A percentile compares a stretch with the other conserved stretches of the same genome.
phyloP scores from a whole-genome alignment of 805 yeast genomes.

The Yarrowia deformans region DNA sequence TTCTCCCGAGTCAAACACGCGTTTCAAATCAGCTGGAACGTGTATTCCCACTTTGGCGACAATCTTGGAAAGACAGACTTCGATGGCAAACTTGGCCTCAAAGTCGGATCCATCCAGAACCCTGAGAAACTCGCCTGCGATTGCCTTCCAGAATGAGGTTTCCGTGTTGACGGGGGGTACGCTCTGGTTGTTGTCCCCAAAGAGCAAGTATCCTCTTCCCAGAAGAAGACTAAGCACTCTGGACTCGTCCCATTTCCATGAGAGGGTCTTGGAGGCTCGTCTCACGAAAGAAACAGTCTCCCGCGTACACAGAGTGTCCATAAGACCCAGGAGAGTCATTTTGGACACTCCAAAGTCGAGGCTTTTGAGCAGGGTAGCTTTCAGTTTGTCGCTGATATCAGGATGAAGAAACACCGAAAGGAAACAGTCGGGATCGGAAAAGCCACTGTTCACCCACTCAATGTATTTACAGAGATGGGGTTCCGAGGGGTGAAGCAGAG shows the following conservation, averaged over 20 bases:
- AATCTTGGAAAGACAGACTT: not conserved
- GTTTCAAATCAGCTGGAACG: not conserved
- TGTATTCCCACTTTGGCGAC: not conserved
- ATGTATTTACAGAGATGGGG: not conserved
- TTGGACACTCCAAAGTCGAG: conserved; percentile 3
- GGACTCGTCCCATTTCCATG: conserved; percentile 7
- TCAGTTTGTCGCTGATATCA: conserved; percentile 1
- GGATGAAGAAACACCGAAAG: not conserved
- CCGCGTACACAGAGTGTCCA: not conserved
- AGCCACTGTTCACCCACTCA: conserved; percentile 7
- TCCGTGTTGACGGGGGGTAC: not conserved
- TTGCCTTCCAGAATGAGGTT: conserved; percentile 1
- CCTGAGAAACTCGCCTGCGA: not conserved
- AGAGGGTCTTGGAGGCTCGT: not conserved
- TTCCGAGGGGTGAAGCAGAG: not conserved
- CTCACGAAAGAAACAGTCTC: not conserved
- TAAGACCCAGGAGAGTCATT: not conserved
- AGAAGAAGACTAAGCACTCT: conserved; percentile 4
- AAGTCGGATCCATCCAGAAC: not conserved
- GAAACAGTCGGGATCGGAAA: not conserved
- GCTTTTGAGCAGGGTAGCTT: conserved; percentile 7
- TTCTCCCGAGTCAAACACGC: not conserved
- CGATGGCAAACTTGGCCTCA: not conserved
- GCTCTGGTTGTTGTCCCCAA: not conserved
- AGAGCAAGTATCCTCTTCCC: conserved; percentile 3